Evolutionary conservation across 192 early-diverging fungal genomes (phyloP).

Genomic region (Funneliformis geosporum): DNA sequence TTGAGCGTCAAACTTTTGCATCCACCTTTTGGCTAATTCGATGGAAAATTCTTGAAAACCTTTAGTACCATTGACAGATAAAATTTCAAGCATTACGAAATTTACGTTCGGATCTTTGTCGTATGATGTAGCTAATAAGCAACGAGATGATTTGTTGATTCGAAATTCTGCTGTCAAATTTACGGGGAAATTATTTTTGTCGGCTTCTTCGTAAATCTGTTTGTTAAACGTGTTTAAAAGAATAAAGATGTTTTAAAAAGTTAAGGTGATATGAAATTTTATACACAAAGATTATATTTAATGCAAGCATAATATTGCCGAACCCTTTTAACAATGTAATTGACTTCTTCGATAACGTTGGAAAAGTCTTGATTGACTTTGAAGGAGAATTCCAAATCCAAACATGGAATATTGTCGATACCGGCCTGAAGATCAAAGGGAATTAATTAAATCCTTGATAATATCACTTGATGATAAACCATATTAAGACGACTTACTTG

Average conservation of each 20-base stretch:
- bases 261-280: background rate
- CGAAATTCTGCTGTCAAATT: conserved; percentile 39
- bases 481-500: background rate
- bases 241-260: background rate
- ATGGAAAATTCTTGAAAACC: conserved; percentile 37
- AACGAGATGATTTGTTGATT: conserved; percentile 36
- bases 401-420: conserved; percentile 32
- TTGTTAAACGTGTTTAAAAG: too few relatives aligned
- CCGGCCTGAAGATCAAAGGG: background rate
- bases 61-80: conserved; percentile 29
- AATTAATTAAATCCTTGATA: background rate
- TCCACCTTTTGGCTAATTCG: conserved; percentile 38
- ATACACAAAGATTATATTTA: background rate
- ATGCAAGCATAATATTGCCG: too few relatives aligned
- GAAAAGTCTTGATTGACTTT: conserved; percentile 37
- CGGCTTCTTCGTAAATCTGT: conserved; percentile 36
- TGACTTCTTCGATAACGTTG: conserved; percentile 35
- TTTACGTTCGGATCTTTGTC: conserved; percentile 39
- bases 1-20: conserved; percentile 38
- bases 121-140: conserved; percentile 34
- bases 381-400: conserved; percentile 37
- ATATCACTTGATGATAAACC: background rate
- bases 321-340: conserved; percentile 8
- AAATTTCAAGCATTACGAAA: conserved; percentile 37
- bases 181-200: conserved; percentile 27